Percentiles rank a stretch among this genome's conserved stretches.
Conservation (phyloP, 495 filamentous ascomycete genomes). For the Penicillium soppii region DNA sequence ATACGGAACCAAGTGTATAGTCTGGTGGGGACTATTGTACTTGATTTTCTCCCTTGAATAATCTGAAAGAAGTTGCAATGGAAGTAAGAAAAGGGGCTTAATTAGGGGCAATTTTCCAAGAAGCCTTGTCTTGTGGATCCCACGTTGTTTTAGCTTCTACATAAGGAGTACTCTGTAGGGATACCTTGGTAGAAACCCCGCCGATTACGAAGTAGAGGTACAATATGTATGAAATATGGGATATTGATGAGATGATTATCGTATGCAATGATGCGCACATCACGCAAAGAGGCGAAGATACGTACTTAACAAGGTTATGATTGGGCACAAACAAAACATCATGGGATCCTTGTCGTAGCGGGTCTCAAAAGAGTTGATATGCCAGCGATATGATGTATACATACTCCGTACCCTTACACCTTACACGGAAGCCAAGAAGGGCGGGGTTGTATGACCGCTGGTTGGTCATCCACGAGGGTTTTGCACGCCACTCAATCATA, state of each 20-base stretch:
- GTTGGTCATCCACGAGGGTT: constrained; percentile 26
- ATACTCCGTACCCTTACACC: no score
- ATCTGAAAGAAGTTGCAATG: constrained; percentile 1
- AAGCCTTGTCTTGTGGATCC: background rate
- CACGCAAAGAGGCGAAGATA: constrained; percentile 6
- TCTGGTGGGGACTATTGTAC: constrained; percentile 2
- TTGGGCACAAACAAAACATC: constrained; percentile 5
- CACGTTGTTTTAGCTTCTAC: background rate
- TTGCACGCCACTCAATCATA: constrained; percentile 25
- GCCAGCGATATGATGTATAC: constrained; percentile 11
- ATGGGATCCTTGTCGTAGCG: constrained; percentile 15
- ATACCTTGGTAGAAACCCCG: no score
- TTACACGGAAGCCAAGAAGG: constrained; percentile 13
- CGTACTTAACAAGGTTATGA: background rate
- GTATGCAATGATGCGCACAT: constrained; percentile 15
- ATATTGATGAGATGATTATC: constrained; percentile 1
- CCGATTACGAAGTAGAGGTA: no score
- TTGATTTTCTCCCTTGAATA: background rate
- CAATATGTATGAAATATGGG: no score
- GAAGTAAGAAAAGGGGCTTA: constrained; percentile 15
- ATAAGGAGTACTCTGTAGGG: background rate
- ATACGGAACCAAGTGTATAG: constrained; percentile 3
- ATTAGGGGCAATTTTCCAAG: constrained; percentile 18
- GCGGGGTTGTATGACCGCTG: constrained; percentile 11
- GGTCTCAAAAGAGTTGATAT: constrained; percentile 9